phyloP scores from a whole-genome alignment of 2,329 filamentous ascomycete species.

The Pestalotiopsis sp. region DNA sequence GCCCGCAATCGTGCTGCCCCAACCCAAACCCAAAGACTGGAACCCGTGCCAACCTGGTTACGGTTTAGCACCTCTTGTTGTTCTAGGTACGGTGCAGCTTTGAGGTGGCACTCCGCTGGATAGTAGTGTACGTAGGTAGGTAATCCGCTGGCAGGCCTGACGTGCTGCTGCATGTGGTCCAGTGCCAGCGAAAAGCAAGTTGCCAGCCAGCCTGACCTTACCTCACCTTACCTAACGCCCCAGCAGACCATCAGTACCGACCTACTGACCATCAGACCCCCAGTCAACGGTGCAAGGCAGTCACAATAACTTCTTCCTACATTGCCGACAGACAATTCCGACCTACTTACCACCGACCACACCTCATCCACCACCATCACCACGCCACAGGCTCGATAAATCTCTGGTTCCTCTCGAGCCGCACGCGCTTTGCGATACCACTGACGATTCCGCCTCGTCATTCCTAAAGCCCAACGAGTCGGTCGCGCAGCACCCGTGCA shows the following conservation, averaged over 20 bases:
- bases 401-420: neutral
- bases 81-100: no score
- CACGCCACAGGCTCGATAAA: neutral
- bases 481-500: neutral
- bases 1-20: neutral
- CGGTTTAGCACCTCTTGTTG: neutral
- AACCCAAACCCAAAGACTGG: neutral
- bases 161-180: neutral
- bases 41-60: neutral
- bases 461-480: neutral
- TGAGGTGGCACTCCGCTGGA: no score
- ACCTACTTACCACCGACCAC: neutral
- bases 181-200: neutral
- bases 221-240: neutral
- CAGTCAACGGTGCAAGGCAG: conserved; percentile 11
- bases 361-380: conserved; percentile 3
- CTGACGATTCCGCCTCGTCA: neutral
- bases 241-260: neutral
- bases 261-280: neutral
- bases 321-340: neutral
- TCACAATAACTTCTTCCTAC: conserved; percentile 4
- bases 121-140: no score
- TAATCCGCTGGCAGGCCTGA: no score
- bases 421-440: neutral
- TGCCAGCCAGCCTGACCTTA: neutral